phyloP scores from a whole-genome alignment of 2,329 filamentous ascomycete genomes.

The Blastomyces emzantsi region DNA sequence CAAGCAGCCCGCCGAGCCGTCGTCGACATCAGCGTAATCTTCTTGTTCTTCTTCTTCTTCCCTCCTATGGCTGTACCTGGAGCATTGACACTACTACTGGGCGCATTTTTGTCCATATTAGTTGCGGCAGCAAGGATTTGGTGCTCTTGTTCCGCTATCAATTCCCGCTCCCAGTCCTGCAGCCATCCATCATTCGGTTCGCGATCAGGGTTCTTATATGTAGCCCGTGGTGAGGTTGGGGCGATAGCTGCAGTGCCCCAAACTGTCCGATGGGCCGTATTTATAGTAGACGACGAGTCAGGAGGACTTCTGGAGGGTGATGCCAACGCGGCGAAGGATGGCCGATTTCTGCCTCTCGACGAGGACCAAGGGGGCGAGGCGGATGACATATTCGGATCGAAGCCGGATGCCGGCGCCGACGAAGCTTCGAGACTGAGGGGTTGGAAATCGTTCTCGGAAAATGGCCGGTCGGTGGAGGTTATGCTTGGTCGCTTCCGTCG shows the following conservation, averaged over 20 bases:
- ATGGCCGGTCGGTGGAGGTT: constrained; percentile 37
- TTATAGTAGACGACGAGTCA: constrained; percentile 33
- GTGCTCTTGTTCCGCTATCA: constrained; percentile 33
- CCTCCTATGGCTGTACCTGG: constrained; percentile 21
- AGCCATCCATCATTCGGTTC: constrained; percentile 72
- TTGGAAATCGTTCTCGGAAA: constrained; percentile 56
- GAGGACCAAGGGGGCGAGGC: constrained; percentile 36
- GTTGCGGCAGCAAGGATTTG: constrained; percentile 13
- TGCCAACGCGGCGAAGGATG: constrained; percentile 49
- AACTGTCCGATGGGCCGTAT: constrained; percentile 53
- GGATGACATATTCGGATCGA: constrained; percentile 28
- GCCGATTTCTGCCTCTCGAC: constrained; percentile 27
- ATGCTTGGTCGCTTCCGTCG: constrained; percentile 52
- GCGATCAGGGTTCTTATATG: constrained; percentile 29
- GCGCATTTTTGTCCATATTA: neutral
- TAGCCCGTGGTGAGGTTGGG: constrained; percentile 48
- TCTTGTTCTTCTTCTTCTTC: constrained; percentile 58
- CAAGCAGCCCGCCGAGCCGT: constrained; percentile 49
- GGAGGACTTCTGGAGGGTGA: constrained; percentile 75
- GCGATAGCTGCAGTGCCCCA: constrained; percentile 76
- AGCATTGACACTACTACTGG: neutral
- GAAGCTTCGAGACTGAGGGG: constrained; percentile 41
- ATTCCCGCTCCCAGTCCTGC: constrained; percentile 69
- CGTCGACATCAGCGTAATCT: constrained; percentile 61
- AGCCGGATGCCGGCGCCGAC: constrained; percentile 12